Base-by-base conservation (phyloP, 148 eudicot species). In the Dysphania ambrosioides region DNA sequence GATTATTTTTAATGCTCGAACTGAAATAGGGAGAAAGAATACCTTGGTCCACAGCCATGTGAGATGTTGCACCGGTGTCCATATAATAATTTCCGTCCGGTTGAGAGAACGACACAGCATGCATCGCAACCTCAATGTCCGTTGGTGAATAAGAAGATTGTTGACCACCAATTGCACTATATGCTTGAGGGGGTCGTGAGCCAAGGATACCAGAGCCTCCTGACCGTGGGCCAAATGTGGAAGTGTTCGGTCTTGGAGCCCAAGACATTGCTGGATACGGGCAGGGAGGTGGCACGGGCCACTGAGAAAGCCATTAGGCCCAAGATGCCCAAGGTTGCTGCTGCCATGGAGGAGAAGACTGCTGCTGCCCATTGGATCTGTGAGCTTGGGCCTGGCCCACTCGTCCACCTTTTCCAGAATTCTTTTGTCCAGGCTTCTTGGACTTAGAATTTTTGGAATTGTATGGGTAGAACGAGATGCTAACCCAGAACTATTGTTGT, bases 171-270 rank as follows among this genome's bases (percentile, higher is more conserved):
- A 69, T 12, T 9, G 53, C 56, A 47, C n/a, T 38, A 8, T 69
- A 69, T 1, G 72, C 72, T 58, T 69, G 58, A 26, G 57, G 72
- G n/a, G 35, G 72, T 16, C 35, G 7, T n/a, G n/a, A n/a, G 53
- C 72, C 21, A 24, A 24, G 8, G 0, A 41, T 29, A 0, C 72
- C 36, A 10, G 26, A n/a, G 2, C 58, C 38, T 44, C 16, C 1
- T 21, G 71, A 53, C n/a, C 55, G 24, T 5, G 38, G 29, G 5
- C 51, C 32, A 1, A 24, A 8, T 23, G 55, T 21, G 0, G 40
- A 18, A 24, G 9, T 23, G 23, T 31, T 24, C 40, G 71, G 55
- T 13, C 49, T 67, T 4, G 71, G 29, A 38, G 71, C 16, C 71
- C 51, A 67, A 23, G 44, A 36, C 0, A 2, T 10, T 0, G 21